Base-by-base conservation (phyloP, 345 rosid genomes). In the Corchorus olitorius region DNA sequence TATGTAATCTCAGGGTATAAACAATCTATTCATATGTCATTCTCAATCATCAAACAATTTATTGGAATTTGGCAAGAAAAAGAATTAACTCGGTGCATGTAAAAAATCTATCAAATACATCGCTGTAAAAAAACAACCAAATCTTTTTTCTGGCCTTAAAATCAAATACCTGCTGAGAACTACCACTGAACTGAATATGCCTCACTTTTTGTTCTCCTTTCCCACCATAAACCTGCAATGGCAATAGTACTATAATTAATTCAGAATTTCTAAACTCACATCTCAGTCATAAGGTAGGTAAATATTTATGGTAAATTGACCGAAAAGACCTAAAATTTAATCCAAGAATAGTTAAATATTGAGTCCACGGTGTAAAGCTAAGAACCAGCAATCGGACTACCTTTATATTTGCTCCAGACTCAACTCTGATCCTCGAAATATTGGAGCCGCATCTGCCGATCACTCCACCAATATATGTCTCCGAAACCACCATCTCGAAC, bases 361-460 rank as follows among this genome's bases (percentile, higher is more conserved):
- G 66, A 53, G 55, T 50, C 55, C 34, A 66, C 34, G 56, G 46
- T 12, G 16, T 9, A 73, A 27, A 27, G 27, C 27, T 27, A 27
- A 66, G 62, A 58, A 46, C 27, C 43, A 34, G 34, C 17, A 6
- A 52, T 69, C 65, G 46, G 39, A 65, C 54, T 27, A 84, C 94
- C 90, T 90, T 90, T 78, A 90, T 85, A 48, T 68, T 84, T 62
- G 94, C 92, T 35, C 94, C 94, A 39, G 92, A 86, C 61, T 87
- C 91, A 39, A 75, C 84, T 79, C 94, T 87, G 79, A 90, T 89
- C 83, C 87, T 89, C 12, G 94, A 86, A 74, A 89, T 90, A 77
- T 90, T 90, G 76, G 92, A 81, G 54, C 94, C 94, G 11, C 83
- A 66, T 72, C 90, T 79, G 14, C 92, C 91, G 4, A 90, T 90